phyloP scores from a whole-genome alignment of 2,329 filamentous ascomycete genomes.

The Aureobasidium subglaciale region DNA sequence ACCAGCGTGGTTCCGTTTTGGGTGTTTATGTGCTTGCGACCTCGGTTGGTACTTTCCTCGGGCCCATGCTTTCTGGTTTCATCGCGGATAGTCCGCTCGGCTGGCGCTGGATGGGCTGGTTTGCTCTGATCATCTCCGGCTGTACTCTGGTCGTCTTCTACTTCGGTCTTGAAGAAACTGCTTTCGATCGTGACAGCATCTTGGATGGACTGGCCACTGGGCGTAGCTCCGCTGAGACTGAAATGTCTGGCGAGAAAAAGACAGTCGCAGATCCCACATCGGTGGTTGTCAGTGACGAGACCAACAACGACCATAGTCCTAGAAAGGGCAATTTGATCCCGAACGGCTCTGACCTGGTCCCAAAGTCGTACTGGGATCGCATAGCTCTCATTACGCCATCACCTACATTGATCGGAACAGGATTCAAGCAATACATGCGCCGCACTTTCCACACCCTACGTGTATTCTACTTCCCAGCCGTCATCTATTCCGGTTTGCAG shows the following conservation, averaged over 20 bases:
- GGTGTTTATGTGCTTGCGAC: constrained; percentile 51
- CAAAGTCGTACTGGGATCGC: constrained; percentile 48
- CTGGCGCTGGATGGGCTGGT: constrained; percentile 51
- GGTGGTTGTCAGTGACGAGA: not conserved
- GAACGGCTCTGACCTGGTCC: constrained; percentile 17
- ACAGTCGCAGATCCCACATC: not conserved
- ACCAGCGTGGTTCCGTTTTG: constrained; percentile 48
- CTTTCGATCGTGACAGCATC: constrained; percentile 31
- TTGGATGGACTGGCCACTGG: constrained; percentile 8
- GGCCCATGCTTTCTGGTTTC: constrained; percentile 47
- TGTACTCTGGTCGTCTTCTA: constrained; percentile 42
- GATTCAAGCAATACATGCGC: constrained; percentile 47
- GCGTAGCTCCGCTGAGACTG: not conserved
- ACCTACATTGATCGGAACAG: constrained; percentile 46
- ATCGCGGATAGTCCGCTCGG: constrained; percentile 40
- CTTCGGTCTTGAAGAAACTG: constrained; percentile 49
- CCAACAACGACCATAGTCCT: not conserved
- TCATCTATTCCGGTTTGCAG: constrained; percentile 51
- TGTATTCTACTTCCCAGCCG: constrained; percentile 52
- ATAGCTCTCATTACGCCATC: constrained; percentile 51
- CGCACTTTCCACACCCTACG: constrained; percentile 50
- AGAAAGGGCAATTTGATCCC: constrained; percentile 11
- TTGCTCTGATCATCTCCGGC: constrained; percentile 44
- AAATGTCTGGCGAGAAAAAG: constrained; percentile 7
- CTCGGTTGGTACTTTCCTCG: constrained; percentile 50